Conservation (phyloP, 495 filamentous ascomycete genomes). For the Umbilicaria muhlenbergii region DNA sequence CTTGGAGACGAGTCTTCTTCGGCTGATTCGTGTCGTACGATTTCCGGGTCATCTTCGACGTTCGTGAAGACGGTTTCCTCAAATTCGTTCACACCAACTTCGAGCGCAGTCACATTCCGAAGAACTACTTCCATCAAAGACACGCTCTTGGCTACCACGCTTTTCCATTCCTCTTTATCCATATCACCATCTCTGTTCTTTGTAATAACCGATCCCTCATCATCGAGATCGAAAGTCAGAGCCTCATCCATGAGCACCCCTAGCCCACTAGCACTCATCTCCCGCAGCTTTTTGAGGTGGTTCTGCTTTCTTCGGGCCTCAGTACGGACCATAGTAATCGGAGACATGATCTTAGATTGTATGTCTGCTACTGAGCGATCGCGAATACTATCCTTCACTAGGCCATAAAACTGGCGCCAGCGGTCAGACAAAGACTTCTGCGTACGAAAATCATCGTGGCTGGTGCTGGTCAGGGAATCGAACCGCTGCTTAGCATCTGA, state of each 20-base stretch:
- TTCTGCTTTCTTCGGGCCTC: constrained; percentile 56
- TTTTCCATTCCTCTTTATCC: constrained; percentile 50
- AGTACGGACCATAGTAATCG: constrained; percentile 50
- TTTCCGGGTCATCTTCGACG: constrained; percentile 43
- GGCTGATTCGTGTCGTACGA: constrained; percentile 18
- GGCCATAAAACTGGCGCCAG: constrained; percentile 65
- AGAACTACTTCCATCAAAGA: constrained; percentile 70
- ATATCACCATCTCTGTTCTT: constrained; percentile 20
- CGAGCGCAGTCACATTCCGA: constrained; percentile 34
- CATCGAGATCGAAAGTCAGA: constrained; percentile 39
- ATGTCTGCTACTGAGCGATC: constrained; percentile 46
- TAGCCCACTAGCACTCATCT: constrained; percentile 71
- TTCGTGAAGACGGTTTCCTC: constrained; percentile 53
- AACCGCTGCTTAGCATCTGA: constrained; percentile 29
- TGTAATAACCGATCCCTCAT: constrained; percentile 24
- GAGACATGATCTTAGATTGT: constrained; percentile 42
- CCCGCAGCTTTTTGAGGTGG: constrained; percentile 47
- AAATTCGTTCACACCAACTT: constrained; percentile 47
- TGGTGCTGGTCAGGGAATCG: constrained; percentile 18
- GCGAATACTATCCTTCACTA: constrained; percentile 55
- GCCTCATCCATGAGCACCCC: constrained; percentile 77
- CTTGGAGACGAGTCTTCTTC: constrained; percentile 16
- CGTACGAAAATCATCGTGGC: constrained; percentile 7
- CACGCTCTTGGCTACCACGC: constrained; percentile 53
- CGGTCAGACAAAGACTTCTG: constrained; percentile 26